phyloP scores from a whole-genome alignment of 805 yeast species.

The Metschnikowia henanensis region DNA sequence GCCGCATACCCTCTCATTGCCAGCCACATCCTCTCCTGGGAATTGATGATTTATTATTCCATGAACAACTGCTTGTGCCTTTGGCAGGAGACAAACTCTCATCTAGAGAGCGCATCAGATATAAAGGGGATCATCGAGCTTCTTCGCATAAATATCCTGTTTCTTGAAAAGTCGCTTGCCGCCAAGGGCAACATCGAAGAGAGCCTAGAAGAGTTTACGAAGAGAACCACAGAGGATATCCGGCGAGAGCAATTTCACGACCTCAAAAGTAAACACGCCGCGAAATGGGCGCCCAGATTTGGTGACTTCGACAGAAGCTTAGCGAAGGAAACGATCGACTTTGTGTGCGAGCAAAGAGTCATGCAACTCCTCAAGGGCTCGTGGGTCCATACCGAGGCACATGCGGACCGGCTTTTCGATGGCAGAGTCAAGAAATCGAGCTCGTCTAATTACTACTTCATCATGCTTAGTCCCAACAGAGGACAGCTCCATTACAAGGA shows the following conservation, averaged over 20 bases:
- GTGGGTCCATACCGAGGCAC: conserved; percentile 73
- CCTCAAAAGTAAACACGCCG: conserved; percentile 35
- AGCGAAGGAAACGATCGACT: conserved; percentile 59
- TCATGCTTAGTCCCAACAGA: conserved; percentile 67
- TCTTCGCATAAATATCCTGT: conserved; percentile 32
- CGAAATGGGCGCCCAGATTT: conserved; percentile 47
- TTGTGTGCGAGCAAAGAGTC: conserved; percentile 75
- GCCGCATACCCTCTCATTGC: conserved; percentile 38
- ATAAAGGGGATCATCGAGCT: conserved; percentile 49
- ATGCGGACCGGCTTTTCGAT: conserved; percentile 32
- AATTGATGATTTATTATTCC: conserved; percentile 52
- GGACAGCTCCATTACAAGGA: conserved; percentile 60
- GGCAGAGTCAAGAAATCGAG: conserved; percentile 18
- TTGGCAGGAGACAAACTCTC: conserved; percentile 66
- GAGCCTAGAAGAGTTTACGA: conserved; percentile 41
- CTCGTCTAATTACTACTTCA: conserved; percentile 47
- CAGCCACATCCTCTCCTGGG: conserved; percentile 48
- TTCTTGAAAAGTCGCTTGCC: conserved; percentile 28
- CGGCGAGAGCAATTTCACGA: conserved; percentile 53
- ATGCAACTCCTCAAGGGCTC: conserved; percentile 72
- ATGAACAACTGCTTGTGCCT: conserved; percentile 57
- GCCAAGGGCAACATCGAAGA: conserved; percentile 38
- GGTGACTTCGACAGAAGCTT: conserved; percentile 50
- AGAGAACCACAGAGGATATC: conserved; percentile 46
- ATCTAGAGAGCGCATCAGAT: conserved; percentile 44